Evolutionary conservation across 805 yeast species (phyloP), one percentile per base, ranked within the genome.

Genomic region (Metschnikowia amazonensis): DNA sequence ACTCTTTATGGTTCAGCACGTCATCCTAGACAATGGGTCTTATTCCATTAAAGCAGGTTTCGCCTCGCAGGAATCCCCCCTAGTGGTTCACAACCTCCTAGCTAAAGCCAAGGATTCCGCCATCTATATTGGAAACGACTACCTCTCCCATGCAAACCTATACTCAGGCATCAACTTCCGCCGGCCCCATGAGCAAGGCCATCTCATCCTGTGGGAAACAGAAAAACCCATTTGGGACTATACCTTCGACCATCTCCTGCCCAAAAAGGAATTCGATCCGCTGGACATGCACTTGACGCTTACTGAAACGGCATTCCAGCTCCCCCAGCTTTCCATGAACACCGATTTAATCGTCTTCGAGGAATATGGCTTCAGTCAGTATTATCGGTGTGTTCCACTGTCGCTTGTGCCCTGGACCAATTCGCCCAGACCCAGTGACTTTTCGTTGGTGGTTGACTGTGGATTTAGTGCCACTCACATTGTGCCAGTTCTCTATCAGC

Each of bases 311-410:
- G 92, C 95, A 20, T 81, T 84, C 59, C 85, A 89, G 42, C 67
- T 92, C 27, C 94, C 96, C 1, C 84, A 81, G 43, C 72, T 92
- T 27, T 86, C 95, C 30, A 81, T 81, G 54, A 86, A 86, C 62
- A 84, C 88, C 13, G 98, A 94, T 62, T 96, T 89, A 65, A 85
- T 94, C 0, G 77, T 94, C 0, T 92, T 95, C 67, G 99, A 94
- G 63, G 98, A 94, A 59, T 94, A 84, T 59, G 95, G 88, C 3
- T 86, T 94, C 58, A 74, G 74, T 11, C 76, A 80, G 27, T 76
- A 86, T 48, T 85, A 82, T 51, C 73, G 95, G 47, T 77, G 86
- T 18, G 79, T 86, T 0, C 74, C 80, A 0, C 81, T 77, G 2
- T 73, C 80, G 0, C 72, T 82, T 46, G 74, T 80, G 2, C 89